These are phyloP conservation scores for Pseudogymnoascus sp. DNA, from an alignment of 2,329 filamentous ascomycete species.

Conservation along the genomic window DNA sequence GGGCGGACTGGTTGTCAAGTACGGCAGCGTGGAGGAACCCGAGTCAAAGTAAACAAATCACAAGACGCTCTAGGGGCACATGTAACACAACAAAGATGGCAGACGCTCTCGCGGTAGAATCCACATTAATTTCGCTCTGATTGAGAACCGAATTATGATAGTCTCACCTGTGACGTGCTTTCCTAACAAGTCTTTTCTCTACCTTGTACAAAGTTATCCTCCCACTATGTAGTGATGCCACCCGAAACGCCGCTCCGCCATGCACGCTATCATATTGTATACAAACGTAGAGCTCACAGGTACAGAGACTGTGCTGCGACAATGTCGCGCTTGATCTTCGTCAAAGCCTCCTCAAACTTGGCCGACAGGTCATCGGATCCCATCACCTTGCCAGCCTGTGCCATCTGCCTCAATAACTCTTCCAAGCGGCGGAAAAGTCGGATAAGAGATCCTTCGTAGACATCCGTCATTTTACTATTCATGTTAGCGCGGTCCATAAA, in stretches of 20 bases:
- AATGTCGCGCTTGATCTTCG: conserved; percentile 84
- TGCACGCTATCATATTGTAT: conserved; percentile 7
- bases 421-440: conserved; percentile 92
- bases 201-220: background rate
- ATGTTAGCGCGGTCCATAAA: conserved; percentile 15
- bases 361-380: conserved; percentile 86
- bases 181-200: background rate
- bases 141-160: background rate
- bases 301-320: conserved; percentile 93
- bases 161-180: background rate
- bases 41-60: conserved; percentile 13
- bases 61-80: background rate
- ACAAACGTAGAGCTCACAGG: conserved; percentile 43
- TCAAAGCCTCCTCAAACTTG: conserved; percentile 82
- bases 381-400: conserved; percentile 94
- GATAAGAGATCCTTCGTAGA: conserved; percentile 94
- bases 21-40: conserved; percentile 13
- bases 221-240: conserved; percentile 5
- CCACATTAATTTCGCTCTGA: background rate
- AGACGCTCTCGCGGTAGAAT: background rate
- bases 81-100: background rate
- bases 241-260: conserved; percentile 4
- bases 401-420: conserved; percentile 90
- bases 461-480: conserved; percentile 92
- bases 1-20: conserved; percentile 24